Conservation (phyloP, 75 land plant species). For the Gnetum montanum region DNA sequence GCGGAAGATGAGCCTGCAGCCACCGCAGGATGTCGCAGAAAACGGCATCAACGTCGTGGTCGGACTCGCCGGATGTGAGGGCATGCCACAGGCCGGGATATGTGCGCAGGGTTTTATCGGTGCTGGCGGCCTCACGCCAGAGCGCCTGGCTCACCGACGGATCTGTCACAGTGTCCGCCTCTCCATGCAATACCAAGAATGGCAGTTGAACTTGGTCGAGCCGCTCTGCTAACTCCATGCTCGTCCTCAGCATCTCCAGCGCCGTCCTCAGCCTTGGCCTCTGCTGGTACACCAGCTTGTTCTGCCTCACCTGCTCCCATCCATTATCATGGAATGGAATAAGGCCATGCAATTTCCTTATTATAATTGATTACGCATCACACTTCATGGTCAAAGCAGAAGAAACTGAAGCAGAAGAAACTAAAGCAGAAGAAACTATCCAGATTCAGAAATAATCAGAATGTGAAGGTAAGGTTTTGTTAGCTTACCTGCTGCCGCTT, state of each 20-base stretch:
- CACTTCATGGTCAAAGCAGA: too few relatives aligned
- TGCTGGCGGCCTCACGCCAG: slow-evolving; percentile 46
- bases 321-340: too few relatives aligned
- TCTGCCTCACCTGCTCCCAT: slow-evolving; percentile 77
- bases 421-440: too few relatives aligned
- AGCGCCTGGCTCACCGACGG: slow-evolving; percentile 67
- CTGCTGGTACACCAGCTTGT: slow-evolving; percentile 71
- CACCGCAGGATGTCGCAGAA: slow-evolving; percentile 55
- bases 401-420: too few relatives aligned
- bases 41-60: slow-evolving; percentile 49
- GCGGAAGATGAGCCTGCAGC: slow-evolving; percentile 15
- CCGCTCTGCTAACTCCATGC: slow-evolving; percentile 58
- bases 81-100: slow-evolving; percentile 82
- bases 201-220: slow-evolving; percentile 61
- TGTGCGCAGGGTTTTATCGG: slow-evolving; percentile 58
- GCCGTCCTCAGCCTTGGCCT: slow-evolving; percentile 86
- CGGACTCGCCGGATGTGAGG: slow-evolving; percentile 69
- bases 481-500: slow-evolving; percentile 83
- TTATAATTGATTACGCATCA: too few relatives aligned
- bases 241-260: slow-evolving; percentile 71
- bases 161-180: slow-evolving; percentile 67
- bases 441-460: too few relatives aligned
- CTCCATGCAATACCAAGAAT: slow-evolving; percentile 73
- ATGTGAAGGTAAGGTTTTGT: too few relatives aligned
- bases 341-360: too few relatives aligned